These are phyloP conservation scores for Hypholoma sublateritium DNA, from an alignment of 768 basidiomycete species.

Conservation along the genomic window DNA sequence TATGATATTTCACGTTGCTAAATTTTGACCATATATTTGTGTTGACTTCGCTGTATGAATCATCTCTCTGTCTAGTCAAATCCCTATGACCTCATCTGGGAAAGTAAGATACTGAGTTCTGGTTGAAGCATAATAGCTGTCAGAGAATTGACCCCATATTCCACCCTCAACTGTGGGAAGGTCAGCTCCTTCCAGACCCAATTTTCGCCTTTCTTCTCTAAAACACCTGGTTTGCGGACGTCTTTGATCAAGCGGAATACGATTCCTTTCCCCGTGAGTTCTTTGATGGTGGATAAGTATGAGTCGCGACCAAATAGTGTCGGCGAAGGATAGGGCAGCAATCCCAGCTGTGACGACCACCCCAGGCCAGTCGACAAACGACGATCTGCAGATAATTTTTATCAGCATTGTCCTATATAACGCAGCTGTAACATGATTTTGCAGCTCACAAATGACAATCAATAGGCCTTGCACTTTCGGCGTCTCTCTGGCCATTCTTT, in stretches of 20 bases:
- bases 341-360: background rate
- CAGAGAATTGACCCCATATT: background rate
- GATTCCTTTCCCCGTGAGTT: background rate
- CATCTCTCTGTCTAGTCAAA: too few relatives aligned
- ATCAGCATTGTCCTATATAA: too few relatives aligned
- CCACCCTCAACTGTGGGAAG: background rate
- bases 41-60: too few relatives aligned
- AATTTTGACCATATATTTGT: too few relatives aligned
- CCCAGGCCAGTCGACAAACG: background rate
- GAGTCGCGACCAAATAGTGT: background rate
- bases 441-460: background rate
- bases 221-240: background rate
- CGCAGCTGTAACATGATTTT: background rate
- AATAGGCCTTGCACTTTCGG: background rate
- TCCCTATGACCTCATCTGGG: too few relatives aligned
- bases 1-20: too few relatives aligned
- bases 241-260: background rate
- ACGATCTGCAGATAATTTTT: too few relatives aligned
- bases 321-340: background rate
- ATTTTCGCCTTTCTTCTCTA: conserved; percentile 1
- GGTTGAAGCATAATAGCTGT: background rate
- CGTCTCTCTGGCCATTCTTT: background rate
- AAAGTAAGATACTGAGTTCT: background rate
- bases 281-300: background rate
- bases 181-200: conserved; percentile 1